Evolutionary conservation across 805 yeast species (phyloP).

Genomic region (Metschnikowia baotianmanensis): DNA sequence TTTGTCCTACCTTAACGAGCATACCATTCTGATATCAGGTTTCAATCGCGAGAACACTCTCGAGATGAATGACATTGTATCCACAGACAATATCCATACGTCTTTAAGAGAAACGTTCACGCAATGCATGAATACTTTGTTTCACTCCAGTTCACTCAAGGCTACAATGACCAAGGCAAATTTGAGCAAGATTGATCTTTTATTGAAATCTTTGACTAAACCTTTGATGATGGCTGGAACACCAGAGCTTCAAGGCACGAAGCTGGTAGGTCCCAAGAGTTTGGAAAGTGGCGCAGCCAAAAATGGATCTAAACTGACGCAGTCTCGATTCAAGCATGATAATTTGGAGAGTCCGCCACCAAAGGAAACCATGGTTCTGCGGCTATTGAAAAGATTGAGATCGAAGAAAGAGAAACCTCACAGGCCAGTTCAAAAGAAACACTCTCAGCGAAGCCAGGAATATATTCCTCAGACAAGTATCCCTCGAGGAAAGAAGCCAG

Average conservation of each 20-base stretch:
- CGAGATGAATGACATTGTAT: constrained; percentile 23
- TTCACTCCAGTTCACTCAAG: constrained; percentile 25
- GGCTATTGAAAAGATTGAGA: constrained; percentile 1
- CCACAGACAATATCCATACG: constrained; percentile 21
- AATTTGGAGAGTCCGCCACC: too few relatives aligned
- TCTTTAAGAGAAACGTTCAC: constrained; percentile 24
- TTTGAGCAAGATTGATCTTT: constrained; percentile 1
- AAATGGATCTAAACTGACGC: too few relatives aligned
- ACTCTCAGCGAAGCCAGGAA: not conserved
- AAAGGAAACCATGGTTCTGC: not conserved
- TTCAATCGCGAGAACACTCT: constrained; percentile 14
- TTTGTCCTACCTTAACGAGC: constrained; percentile 40
- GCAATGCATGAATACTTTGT: constrained; percentile 20
- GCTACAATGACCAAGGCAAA: constrained; percentile 14
- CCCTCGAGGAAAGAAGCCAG: constrained; percentile 26
- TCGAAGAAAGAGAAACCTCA: not conserved
- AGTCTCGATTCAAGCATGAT: too few relatives aligned
- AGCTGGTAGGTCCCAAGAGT: not conserved
- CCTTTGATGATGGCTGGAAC: not conserved
- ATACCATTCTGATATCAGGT: constrained; percentile 15
- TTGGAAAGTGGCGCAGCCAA: too few relatives aligned
- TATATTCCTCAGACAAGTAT: constrained; percentile 21
- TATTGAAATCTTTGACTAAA: not conserved
- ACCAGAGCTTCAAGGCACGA: too few relatives aligned
- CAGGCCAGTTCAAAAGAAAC: not conserved